These are phyloP conservation scores for Delphinella strobiligena DNA, from an alignment of 2,329 filamentous ascomycete genomes.

Conservation along the genomic window DNA sequence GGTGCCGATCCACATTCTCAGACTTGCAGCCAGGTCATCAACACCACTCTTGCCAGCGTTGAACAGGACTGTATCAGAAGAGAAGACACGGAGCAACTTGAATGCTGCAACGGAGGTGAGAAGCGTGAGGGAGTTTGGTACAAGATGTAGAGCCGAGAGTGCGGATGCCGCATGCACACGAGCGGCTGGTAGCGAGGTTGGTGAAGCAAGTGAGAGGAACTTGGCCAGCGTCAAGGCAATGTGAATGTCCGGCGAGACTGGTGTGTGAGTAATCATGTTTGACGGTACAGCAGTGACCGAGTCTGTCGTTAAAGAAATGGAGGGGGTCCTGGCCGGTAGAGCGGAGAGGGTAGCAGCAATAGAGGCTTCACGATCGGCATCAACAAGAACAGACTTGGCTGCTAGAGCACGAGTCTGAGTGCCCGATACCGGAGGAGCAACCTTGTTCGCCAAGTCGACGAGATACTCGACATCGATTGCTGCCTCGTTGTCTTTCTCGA, in stretches of 20 bases:
- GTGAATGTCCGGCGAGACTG: constrained; percentile 44
- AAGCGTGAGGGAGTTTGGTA: constrained; percentile 28
- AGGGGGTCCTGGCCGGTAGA: constrained; percentile 28
- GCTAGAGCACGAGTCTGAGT: constrained; percentile 49
- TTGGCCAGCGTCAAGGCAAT: constrained; percentile 49
- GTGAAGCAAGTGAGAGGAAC: constrained; percentile 36
- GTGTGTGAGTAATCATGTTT: constrained; percentile 41
- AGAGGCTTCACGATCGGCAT: constrained; percentile 37
- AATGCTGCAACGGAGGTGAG: constrained; percentile 35
- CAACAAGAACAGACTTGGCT: constrained; percentile 47
- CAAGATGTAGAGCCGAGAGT: constrained; percentile 28
- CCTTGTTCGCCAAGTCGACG: constrained; percentile 56
- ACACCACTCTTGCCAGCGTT: constrained; percentile 25
- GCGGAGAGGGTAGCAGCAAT: constrained; percentile 43
- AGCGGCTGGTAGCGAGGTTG: constrained; percentile 16
- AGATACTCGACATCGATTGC: constrained; percentile 32
- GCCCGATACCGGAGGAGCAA: constrained; percentile 67
- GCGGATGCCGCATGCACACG: constrained; percentile 26
- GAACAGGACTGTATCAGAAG: constrained; percentile 21
- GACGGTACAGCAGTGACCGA: constrained; percentile 24
- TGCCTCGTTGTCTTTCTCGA: constrained; percentile 42
- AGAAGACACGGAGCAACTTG: constrained; percentile 27
- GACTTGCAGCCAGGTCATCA: constrained; percentile 29
- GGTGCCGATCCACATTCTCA: constrained; percentile 36
- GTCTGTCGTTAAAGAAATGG: constrained; percentile 17